phyloP scores from a whole-genome alignment of 2,329 filamentous ascomycete species.

The Daldinia eschscholtzii region DNA sequence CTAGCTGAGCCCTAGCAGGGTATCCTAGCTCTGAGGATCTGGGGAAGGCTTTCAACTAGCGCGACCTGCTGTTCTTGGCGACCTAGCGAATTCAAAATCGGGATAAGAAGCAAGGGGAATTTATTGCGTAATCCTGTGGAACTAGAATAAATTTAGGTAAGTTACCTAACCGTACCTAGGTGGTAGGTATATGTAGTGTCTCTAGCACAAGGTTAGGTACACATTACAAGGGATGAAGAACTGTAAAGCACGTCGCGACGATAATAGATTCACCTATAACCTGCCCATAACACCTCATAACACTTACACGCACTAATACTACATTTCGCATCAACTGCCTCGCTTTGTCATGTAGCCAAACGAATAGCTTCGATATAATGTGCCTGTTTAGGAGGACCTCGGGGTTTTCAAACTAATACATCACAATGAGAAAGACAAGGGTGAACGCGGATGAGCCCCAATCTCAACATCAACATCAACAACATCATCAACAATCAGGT shows the following conservation, averaged over 20 bases:
- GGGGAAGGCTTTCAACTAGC: slow-evolving; percentile 8
- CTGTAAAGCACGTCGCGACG: neutral
- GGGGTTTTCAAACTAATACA: slow-evolving; percentile 6
- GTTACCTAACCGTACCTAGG: no score
- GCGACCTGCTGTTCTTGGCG: slow-evolving; percentile 4
- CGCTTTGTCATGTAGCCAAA: neutral
- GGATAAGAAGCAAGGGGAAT: slow-evolving; percentile 4
- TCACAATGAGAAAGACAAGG: slow-evolving; percentile 10
- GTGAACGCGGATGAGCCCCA: slow-evolving; percentile 38
- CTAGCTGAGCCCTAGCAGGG: neutral
- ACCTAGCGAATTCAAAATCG: neutral
- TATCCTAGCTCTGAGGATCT: slow-evolving; percentile 1
- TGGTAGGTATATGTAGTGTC: no score
- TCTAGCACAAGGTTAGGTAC: neutral
- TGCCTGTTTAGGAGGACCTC: neutral
- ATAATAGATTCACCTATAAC: neutral
- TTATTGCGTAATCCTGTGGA: slow-evolving; percentile 9
- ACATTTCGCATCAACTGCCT: neutral
- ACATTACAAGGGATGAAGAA: slow-evolving; percentile 5
- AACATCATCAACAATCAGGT: slow-evolving; percentile 26
- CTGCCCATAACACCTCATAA: neutral
- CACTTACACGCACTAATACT: neutral
- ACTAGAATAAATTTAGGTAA: no score
- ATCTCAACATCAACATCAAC: slow-evolving; percentile 24
- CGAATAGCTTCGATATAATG: neutral